These are phyloP conservation scores for Oryza australiensis DNA, from an alignment of 176 grass and related monocot species.

Conservation along the genomic window DNA sequence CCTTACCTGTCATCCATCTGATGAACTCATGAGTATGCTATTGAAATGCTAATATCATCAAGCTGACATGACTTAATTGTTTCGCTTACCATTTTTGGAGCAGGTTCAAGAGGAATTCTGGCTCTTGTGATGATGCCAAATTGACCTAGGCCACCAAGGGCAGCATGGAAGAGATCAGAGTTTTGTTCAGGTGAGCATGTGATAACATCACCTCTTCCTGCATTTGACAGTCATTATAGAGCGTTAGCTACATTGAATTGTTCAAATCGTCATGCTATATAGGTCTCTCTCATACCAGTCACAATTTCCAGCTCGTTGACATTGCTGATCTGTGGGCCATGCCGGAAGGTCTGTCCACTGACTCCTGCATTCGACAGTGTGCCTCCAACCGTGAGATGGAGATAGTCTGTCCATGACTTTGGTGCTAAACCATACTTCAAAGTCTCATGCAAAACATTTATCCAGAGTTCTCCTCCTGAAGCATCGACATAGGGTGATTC, in stretches of 20 bases:
- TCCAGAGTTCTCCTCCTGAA: slow-evolving; percentile 81
- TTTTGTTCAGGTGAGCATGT: slow-evolving; percentile 67
- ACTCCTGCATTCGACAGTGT: slow-evolving; percentile 80
- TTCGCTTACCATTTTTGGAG: slow-evolving; percentile 50
- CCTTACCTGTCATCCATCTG: slow-evolving; percentile 59
- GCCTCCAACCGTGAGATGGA: slow-evolving; percentile 77
- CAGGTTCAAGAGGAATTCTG: slow-evolving; percentile 70
- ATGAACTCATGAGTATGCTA: slow-evolving; percentile 4
- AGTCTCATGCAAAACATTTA: slow-evolving; percentile 66
- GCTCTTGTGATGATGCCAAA: slow-evolving; percentile 90
- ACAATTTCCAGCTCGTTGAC: slow-evolving; percentile 76
- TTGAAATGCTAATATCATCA: slow-evolving; percentile 13
- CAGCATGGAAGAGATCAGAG: slow-evolving; percentile 75
- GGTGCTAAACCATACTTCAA: slow-evolving; percentile 71
- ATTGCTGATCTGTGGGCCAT: slow-evolving; percentile 89
- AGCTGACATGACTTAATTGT: slow-evolving; percentile 11
- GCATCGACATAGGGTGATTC: slow-evolving; percentile 66
- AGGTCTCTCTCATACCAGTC: slow-evolving; percentile 55
- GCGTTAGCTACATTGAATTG: slow-evolving; percentile 18
- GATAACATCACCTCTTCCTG: slow-evolving; percentile 67
- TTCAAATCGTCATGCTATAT: slow-evolving; percentile 8
- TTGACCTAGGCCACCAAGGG: slow-evolving; percentile 81
- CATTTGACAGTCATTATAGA: slow-evolving; percentile 26
- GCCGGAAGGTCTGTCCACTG: slow-evolving; percentile 78
- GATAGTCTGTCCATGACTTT: slow-evolving; percentile 90